Evolutionary conservation across 345 rosid species (phyloP).

Genomic region (Brassica rapa): DNA sequence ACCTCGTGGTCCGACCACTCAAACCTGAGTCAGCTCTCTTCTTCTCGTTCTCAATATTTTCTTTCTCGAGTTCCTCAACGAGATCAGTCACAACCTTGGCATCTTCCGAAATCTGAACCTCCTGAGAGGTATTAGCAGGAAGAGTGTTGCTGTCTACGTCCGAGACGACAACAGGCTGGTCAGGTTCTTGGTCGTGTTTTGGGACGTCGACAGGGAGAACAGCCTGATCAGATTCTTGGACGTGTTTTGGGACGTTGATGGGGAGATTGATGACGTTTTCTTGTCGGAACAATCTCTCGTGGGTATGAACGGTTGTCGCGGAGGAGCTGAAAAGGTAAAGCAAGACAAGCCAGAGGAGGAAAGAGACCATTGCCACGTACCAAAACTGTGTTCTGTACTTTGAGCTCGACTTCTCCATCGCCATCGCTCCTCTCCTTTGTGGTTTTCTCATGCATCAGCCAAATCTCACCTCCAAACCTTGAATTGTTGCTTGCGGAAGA

Average conservation of each 20-base stretch:
- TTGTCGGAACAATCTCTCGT: constrained; percentile 31
- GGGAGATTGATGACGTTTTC: constrained; percentile 27
- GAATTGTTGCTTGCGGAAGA: background rate
- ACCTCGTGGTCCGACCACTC: constrained; percentile 10
- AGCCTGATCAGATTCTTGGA: constrained; percentile 28
- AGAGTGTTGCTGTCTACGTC: constrained; percentile 20
- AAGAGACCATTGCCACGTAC: constrained; percentile 49
- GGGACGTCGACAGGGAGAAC: constrained; percentile 13
- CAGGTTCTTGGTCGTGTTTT: constrained; percentile 13
- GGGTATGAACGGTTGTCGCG: constrained; percentile 33
- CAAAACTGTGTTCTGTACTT: constrained; percentile 50
- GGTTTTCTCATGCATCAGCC: constrained; percentile 38
- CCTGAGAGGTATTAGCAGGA: background rate
- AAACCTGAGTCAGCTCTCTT: constrained; percentile 20
- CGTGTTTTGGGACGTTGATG: background rate
- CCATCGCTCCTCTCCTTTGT: constrained; percentile 40
- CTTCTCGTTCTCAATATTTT: constrained; percentile 13
- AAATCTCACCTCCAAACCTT: background rate
- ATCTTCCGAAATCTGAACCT: constrained; percentile 29
- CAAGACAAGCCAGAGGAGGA: constrained; percentile 53
- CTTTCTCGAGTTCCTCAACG: constrained; percentile 31
- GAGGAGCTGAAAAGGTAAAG: constrained; percentile 51
- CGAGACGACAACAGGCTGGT: constrained; percentile 23
- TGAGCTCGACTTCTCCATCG: constrained; percentile 45
- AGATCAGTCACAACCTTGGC: constrained; percentile 29